These are phyloP conservation scores for Fusarium agapanthi DNA, from an alignment of 2,329 filamentous ascomycete species.

Conservation along the genomic window DNA sequence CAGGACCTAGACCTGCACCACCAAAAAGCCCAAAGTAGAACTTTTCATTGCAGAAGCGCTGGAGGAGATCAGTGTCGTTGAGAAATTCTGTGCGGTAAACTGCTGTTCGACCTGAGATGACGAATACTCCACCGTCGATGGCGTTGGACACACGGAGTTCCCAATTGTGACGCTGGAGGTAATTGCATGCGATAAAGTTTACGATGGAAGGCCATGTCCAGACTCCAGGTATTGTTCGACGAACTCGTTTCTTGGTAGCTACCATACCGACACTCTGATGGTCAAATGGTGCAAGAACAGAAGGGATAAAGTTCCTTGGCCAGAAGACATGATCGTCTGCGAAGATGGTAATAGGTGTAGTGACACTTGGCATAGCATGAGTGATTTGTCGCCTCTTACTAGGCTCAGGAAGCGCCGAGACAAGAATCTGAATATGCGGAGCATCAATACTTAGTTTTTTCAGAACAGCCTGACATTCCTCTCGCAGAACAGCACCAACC, in stretches of 20 bases:
- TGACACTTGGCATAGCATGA: conserved; percentile 48
- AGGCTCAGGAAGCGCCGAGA: conserved; percentile 46
- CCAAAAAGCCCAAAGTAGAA: conserved; percentile 56
- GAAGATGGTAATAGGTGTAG: conserved; percentile 55
- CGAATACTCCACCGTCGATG: conserved; percentile 67
- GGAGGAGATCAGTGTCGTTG: conserved; percentile 52
- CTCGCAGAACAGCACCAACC: conserved; percentile 46
- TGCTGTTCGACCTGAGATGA: conserved; percentile 65
- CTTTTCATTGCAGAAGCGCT: conserved; percentile 57
- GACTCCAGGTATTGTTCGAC: conserved; percentile 46
- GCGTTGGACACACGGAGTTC: conserved; percentile 65
- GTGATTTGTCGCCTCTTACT: conserved; percentile 61
- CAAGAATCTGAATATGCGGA: conserved; percentile 35
- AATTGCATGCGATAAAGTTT: conserved; percentile 67
- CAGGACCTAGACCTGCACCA: conserved; percentile 51
- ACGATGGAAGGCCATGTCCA: conserved; percentile 48
- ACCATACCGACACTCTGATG: conserved; percentile 61
- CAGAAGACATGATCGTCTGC: conserved; percentile 65
- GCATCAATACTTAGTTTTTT: neutral
- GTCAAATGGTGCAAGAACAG: conserved; percentile 55
- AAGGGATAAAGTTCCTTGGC: conserved; percentile 52
- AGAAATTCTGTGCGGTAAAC: conserved; percentile 62
- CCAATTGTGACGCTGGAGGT: conserved; percentile 70
- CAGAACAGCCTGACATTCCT: conserved; percentile 25
- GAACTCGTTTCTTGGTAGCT: conserved; percentile 64